phyloP scores from a whole-genome alignment of 2,329 filamentous ascomycete genomes.

The Keithomyces neogunnii region DNA sequence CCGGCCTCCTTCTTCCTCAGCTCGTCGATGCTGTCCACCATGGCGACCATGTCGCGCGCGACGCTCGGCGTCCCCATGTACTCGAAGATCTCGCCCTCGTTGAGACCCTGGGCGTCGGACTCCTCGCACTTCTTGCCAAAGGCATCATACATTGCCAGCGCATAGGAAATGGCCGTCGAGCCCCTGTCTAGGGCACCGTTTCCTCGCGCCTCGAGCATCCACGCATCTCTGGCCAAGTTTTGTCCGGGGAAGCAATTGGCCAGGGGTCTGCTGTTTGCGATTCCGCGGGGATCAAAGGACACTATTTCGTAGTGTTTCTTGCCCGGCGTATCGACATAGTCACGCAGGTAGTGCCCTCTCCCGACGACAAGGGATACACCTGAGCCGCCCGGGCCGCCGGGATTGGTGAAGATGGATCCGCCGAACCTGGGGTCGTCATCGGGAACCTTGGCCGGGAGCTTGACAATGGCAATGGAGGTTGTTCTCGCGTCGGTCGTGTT shows the following conservation, averaged over 20 bases:
- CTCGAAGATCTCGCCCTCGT: constrained; percentile 18
- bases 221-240: constrained; percentile 18
- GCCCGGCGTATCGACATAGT: constrained; percentile 16
- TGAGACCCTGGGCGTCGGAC: constrained; percentile 1
- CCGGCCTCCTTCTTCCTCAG: constrained; percentile 12
- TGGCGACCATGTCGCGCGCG: constrained; percentile 34
- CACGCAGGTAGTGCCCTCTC: constrained; percentile 19
- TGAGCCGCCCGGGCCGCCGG: constrained; percentile 35
- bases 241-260: constrained; percentile 28
- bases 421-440: constrained; percentile 27
- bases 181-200: constrained; percentile 20
- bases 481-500: constrained; percentile 18
- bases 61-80: constrained; percentile 30
- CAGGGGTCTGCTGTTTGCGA: constrained; percentile 26
- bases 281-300: constrained; percentile 35
- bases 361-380: constrained; percentile 23
- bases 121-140: constrained; percentile 20
- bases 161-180: constrained; percentile 17
- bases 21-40: constrained; percentile 30
- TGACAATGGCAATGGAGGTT: constrained; percentile 31
- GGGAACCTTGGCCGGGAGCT: constrained; percentile 29
- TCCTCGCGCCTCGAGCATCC: neutral
- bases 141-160: constrained; percentile 15
- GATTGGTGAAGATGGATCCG: constrained; percentile 34
- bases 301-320: constrained; percentile 31